Percentiles rank a stretch among this genome's conserved stretches.
phyloP scores from a whole-genome alignment of 2,329 filamentous ascomycete species.

The Lecanoromycetidae sp. region DNA sequence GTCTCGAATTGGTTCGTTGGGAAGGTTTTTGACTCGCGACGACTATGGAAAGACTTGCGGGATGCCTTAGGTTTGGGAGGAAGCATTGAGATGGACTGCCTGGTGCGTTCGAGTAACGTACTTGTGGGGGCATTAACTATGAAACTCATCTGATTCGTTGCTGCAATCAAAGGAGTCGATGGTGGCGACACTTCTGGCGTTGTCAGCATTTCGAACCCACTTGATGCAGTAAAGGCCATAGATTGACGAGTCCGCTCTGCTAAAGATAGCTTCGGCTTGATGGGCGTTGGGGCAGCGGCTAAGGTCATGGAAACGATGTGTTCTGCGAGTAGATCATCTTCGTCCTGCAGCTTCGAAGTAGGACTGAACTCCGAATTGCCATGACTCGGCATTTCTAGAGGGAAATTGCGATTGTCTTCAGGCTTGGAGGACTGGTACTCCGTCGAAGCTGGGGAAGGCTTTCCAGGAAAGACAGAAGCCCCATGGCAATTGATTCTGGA shows the following conservation, averaged over 20 bases:
- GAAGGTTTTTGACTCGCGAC: slow-evolving; percentile 30
- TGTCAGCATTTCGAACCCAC: slow-evolving; percentile 17
- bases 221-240: slow-evolving; percentile 22
- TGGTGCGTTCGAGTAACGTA: slow-evolving; percentile 64
- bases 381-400: not conserved
- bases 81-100: slow-evolving; percentile 62
- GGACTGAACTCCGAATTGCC: not conserved
- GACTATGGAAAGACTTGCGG: slow-evolving; percentile 14
- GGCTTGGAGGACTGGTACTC: too few relatives aligned
- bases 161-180: slow-evolving; percentile 7
- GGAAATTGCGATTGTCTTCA: not conserved
- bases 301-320: slow-evolving; percentile 30
- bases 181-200: slow-evolving; percentile 17
- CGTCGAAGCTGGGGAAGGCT: too few relatives aligned
- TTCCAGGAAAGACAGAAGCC: too few relatives aligned
- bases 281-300: slow-evolving; percentile 30
- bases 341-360: not conserved
- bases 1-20: slow-evolving; percentile 48
- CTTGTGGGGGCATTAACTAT: slow-evolving; percentile 14
- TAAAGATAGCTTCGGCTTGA: slow-evolving; percentile 32
- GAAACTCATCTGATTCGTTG: not conserved
- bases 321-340: slow-evolving; percentile 19
- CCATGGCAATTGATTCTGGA: too few relatives aligned
- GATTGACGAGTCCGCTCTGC: slow-evolving; percentile 27
- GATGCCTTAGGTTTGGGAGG: slow-evolving; percentile 25